Evolutionary conservation across 805 yeast genomes (phyloP).

Genomic region (Candida coquimbonensis): DNA sequence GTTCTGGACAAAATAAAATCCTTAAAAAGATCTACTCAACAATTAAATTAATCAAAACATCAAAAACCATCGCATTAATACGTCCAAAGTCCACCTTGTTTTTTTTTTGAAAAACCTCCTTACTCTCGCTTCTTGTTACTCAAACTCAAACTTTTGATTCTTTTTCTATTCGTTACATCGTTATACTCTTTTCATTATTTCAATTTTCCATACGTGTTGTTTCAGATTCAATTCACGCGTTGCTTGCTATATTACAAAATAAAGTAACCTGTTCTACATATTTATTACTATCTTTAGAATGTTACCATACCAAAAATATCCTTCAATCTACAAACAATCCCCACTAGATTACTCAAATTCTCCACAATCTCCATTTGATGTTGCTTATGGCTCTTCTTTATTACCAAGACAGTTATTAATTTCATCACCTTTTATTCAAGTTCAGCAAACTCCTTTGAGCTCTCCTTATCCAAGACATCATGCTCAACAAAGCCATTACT

Average conservation of each 20-base stretch:
- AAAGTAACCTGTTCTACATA: neutral
- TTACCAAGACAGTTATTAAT: slow-evolving; percentile 56
- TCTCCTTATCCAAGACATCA: slow-evolving; percentile 15
- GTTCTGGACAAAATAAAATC: too few relatives aligned
- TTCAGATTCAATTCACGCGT: neutral
- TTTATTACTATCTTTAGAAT: neutral
- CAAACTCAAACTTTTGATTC: too few relatives aligned
- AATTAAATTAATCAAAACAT: too few relatives aligned
- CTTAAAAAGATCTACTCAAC: too few relatives aligned
- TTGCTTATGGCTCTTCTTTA: slow-evolving; percentile 52
- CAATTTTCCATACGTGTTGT: too few relatives aligned
- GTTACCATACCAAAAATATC: slow-evolving; percentile 19
- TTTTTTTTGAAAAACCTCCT: too few relatives aligned
- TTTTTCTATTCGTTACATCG: too few relatives aligned
- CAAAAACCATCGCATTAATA: too few relatives aligned
- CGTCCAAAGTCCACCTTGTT: too few relatives aligned
- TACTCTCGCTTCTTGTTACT: too few relatives aligned
- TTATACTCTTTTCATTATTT: too few relatives aligned
- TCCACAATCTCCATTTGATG: slow-evolving; percentile 53
- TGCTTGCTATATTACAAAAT: too few relatives aligned
- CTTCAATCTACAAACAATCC: slow-evolving; percentile 12
- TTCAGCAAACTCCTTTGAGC: slow-evolving; percentile 29
- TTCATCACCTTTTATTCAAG: slow-evolving; percentile 49
- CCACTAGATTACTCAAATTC: slow-evolving; percentile 13
- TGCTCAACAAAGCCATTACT: slow-evolving; percentile 7